phyloP scores from a whole-genome alignment of 139 green algal genomes.

The Coelastrella sp. region DNA sequence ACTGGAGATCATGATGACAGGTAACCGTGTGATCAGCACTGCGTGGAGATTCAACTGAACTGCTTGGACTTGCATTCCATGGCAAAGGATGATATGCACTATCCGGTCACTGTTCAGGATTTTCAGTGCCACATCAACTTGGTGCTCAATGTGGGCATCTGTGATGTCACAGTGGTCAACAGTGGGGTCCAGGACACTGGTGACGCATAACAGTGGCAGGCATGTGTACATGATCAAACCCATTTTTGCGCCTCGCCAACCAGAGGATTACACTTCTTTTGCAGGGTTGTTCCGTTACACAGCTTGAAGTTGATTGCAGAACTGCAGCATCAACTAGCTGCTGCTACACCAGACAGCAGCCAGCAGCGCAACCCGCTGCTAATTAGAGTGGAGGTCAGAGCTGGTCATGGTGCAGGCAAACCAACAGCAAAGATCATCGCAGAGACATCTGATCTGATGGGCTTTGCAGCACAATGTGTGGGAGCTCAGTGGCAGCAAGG shows the following conservation, averaged over 20 bases:
- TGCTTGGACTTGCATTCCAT: too few species aligned
- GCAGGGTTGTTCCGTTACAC: constrained; percentile 90
- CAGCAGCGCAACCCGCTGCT: constrained; percentile 90
- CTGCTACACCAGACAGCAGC: not conserved
- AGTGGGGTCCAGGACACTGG: too few species aligned
- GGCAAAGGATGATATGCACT: too few species aligned
- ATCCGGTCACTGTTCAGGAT: too few species aligned
- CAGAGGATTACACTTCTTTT: not conserved
- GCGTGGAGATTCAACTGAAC: too few species aligned
- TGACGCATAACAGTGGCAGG: too few species aligned
- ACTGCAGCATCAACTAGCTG: constrained; percentile 83
- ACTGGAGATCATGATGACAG: constrained; percentile 82
- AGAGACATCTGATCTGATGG: constrained; percentile 69
- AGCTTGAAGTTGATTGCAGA: constrained; percentile 85
- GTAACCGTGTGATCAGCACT: not conserved
- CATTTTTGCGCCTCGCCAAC: too few species aligned
- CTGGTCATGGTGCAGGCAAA: constrained; percentile 91
- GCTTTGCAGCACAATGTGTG: constrained; percentile 52
- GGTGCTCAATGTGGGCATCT: too few species aligned
- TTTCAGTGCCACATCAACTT: too few species aligned
- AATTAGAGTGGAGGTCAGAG: constrained; percentile 81
- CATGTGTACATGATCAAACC: too few species aligned
- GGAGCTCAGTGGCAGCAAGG: constrained; percentile 19
- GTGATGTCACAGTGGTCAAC: too few species aligned
- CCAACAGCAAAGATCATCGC: constrained; percentile 91